A percentile compares a stretch with the other conserved stretches of the same genome.
phyloP scores from a whole-genome alignment of 2,329 filamentous ascomycete species.

The Talaromyces sp. region DNA sequence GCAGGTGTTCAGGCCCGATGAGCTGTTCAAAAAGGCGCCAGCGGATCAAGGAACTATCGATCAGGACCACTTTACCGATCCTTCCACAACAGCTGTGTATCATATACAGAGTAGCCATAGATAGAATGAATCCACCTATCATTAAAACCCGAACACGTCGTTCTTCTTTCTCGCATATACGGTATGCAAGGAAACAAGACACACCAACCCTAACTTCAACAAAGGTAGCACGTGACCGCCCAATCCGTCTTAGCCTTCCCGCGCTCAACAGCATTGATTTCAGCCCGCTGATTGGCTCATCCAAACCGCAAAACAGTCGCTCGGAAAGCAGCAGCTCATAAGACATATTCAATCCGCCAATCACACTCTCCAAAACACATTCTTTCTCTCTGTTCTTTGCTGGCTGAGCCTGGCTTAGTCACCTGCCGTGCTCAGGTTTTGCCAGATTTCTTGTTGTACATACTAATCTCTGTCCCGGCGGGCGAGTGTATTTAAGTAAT shows the following conservation, averaged over 20 bases:
- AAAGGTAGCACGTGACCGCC: not conserved
- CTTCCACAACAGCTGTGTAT: too few relatives aligned
- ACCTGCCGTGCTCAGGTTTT: constrained; percentile 10
- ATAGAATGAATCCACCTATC: not conserved
- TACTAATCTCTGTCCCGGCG: not conserved
- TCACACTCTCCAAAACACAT: constrained; percentile 24
- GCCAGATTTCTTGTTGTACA: constrained; percentile 1
- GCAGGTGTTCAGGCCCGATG: not conserved
- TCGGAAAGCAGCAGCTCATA: constrained; percentile 42
- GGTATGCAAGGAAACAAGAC: not conserved
- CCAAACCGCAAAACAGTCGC: constrained; percentile 22
- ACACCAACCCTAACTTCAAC: not conserved
- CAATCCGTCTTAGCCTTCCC: not conserved
- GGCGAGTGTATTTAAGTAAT: constrained; percentile 22
- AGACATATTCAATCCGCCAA: constrained; percentile 39
- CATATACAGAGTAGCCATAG: too few relatives aligned
- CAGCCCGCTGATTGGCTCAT: not conserved
- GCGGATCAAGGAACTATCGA: not conserved
- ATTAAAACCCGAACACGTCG: not conserved
- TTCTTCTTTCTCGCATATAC: not conserved
- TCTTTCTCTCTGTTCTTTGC: constrained; percentile 18
- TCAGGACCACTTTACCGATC: too few relatives aligned
- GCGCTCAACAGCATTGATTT: not conserved
- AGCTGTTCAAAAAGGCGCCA: not conserved
- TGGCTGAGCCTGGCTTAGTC: constrained; percentile 21